Conservation (phyloP, 495 filamentous ascomycete species). For the Annulohypoxylon moriforme region DNA sequence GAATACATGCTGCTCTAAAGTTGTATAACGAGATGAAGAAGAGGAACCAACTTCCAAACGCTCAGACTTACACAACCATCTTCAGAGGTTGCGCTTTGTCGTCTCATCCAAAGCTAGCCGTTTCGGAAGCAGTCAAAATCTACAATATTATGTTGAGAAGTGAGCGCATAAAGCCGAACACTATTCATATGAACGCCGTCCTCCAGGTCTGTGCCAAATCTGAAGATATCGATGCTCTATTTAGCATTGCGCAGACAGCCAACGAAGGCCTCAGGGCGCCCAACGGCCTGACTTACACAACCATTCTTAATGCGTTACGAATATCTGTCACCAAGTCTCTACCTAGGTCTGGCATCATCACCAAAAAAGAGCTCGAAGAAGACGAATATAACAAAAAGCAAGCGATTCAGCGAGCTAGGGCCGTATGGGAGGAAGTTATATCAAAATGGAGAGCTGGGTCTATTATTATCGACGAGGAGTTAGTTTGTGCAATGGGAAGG, state of each 20-base stretch:
- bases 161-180: constrained; percentile 69
- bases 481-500: constrained; percentile 81
- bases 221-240: constrained; percentile 77
- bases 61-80: constrained; percentile 83
- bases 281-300: constrained; percentile 78
- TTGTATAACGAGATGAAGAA: constrained; percentile 99
- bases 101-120: constrained; percentile 60
- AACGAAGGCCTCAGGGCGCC: constrained; percentile 69
- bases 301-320: constrained; percentile 78
- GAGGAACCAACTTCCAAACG: constrained; percentile 76
- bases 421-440: constrained; percentile 83
- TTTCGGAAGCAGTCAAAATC: constrained; percentile 71
- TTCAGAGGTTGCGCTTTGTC: constrained; percentile 76
- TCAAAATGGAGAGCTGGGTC: constrained; percentile 75
- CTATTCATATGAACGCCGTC: constrained; percentile 87
- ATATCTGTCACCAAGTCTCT: constrained; percentile 29
- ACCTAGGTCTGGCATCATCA: constrained; percentile 3
- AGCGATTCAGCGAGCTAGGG: constrained; percentile 65
- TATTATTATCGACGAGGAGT: constrained; percentile 74
- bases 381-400: constrained; percentile 52
- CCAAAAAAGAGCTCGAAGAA: constrained; percentile 44
- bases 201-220: constrained; percentile 80
- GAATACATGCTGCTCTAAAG: constrained; percentile 72
- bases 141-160: constrained; percentile 77
- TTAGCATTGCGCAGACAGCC: constrained; percentile 75